Base-by-base conservation (phyloP, 2,329 filamentous ascomycete genomes). In the Neofusicoccum sp. region DNA sequence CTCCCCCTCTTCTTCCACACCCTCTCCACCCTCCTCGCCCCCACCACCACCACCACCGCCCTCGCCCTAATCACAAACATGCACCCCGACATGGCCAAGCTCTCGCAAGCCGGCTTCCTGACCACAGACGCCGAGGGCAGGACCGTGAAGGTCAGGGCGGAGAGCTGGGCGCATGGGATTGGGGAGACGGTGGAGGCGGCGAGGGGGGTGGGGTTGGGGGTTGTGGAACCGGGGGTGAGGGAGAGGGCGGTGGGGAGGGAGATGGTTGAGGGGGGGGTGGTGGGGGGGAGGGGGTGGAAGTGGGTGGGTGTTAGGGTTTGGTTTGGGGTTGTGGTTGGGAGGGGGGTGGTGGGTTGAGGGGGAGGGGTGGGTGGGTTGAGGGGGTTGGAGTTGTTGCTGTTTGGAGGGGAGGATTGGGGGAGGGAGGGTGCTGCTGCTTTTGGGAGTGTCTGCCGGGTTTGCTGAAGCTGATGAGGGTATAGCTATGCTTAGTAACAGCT, bases 31-130 rank as follows among this genome's bases (percentile, higher is more conserved):
- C 70, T 88, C 14, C 72, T 77, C 4, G 66, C 65, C 2, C 73
- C 75, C 0, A 78, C 78, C 0, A n/a, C n/a, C n/a, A n/a, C n/a
- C n/a, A n/a, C n/a, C n/a, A n/a, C n/a, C n/a, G 85, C 82, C 0
- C 71, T 80, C 49, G 72, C 86, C 4, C 73, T 88, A 8, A 67
- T 89, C n/a, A 88, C 85, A 0, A 89, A 88, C 66, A 89, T 89
- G 86, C 86, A 89, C 69, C 72, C 79, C 1, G 82, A 87, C 3
- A 88, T 89, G 85, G 86, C 85, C 1, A 63, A 64, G 12, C 76
- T 80, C 14, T 82, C 80, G 28, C 84, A 86, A 67, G 86, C 86
- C 0, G 86, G 86, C 0, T 89, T 89, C 66, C 76, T 84, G 11
- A 83, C 85, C 6, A 72, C 71, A 16, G 79, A 79, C 1, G 73